Conservation (phyloP, 768 basidiomycete genomes). For the Boletus pseudopeckii region DNA sequence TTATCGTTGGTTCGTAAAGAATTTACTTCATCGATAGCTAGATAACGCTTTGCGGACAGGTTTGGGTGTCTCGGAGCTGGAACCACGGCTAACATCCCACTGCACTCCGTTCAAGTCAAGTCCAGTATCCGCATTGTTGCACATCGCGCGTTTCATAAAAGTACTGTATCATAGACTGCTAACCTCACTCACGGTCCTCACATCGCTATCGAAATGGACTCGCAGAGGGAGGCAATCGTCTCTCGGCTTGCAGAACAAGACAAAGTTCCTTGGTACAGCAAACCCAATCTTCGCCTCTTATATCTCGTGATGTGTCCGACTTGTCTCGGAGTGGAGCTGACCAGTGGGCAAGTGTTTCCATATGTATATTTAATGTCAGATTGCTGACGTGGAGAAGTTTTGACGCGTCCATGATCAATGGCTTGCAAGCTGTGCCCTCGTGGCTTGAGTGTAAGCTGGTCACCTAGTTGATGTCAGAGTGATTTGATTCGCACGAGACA, state of each 20-base stretch:
- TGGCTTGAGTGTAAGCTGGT: slow-evolving; percentile 50
- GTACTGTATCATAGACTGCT: not conserved
- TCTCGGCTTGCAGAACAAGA: slow-evolving; percentile 37
- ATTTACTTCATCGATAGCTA: too few species aligned
- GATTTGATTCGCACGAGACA: slow-evolving; percentile 15
- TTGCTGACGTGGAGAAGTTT: slow-evolving; percentile 8
- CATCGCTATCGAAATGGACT: slow-evolving; percentile 2
- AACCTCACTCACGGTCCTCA: too few species aligned
- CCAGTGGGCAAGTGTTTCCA: slow-evolving; percentile 13
- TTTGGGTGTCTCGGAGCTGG: not conserved
- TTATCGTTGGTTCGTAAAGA: not conserved
- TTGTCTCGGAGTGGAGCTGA: slow-evolving; percentile 21
- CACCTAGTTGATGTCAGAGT: not conserved
- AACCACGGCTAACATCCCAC: not conserved
- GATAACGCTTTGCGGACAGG: not conserved
- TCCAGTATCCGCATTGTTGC: too few species aligned
- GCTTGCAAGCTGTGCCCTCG: slow-evolving; percentile 54
- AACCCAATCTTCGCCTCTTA: slow-evolving; percentile 53
- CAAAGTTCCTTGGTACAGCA: slow-evolving; percentile 57
- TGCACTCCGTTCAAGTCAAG: not conserved
- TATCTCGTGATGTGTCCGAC: slow-evolving; percentile 55
- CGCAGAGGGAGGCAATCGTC: slow-evolving; percentile 2
- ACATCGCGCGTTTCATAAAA: too few species aligned
- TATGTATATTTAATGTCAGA: not conserved
- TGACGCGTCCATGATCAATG: slow-evolving; percentile 58